Conservation (phyloP, 495 filamentous ascomycete genomes). For the Articulospora tetracladia region DNA sequence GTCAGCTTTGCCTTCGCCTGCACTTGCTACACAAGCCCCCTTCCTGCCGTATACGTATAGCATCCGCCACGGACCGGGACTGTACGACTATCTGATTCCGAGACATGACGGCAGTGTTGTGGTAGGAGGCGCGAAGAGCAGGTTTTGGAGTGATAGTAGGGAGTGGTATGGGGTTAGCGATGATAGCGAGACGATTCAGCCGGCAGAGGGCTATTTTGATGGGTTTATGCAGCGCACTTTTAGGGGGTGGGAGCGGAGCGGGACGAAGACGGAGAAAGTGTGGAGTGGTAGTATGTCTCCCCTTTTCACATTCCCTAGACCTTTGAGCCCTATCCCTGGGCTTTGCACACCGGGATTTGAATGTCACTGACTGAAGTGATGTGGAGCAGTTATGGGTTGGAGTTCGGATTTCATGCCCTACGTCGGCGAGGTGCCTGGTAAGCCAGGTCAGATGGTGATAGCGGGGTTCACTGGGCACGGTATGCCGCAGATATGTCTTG, state of each 20-base stretch:
- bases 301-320: too few relatives aligned
- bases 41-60: constrained; percentile 3
- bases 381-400: constrained; percentile 36
- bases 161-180: constrained; percentile 43
- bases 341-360: too few relatives aligned
- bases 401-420: constrained; percentile 41
- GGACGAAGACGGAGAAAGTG: constrained; percentile 36
- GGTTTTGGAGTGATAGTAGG: constrained; percentile 21
- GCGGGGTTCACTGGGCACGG: constrained; percentile 49
- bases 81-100: constrained; percentile 4
- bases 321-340: too few relatives aligned
- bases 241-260: constrained; percentile 41
- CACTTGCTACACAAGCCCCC: too few relatives aligned
- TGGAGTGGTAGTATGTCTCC: constrained; percentile 40
- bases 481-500: constrained; percentile 45
- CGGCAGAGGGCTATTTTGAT: constrained; percentile 38
- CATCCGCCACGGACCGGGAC: background rate
- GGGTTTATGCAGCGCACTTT: constrained; percentile 44
- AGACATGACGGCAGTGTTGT: constrained; percentile 2
- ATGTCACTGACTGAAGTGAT: constrained; percentile 11
- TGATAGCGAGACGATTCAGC: constrained; percentile 36
- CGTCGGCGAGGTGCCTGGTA: constrained; percentile 39
- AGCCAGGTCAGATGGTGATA: constrained; percentile 37
- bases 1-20: too few relatives aligned
- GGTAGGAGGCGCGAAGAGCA: background rate